A percentile compares a stretch with the other conserved stretches of the same genome.
Conservation (phyloP, 768 basidiomycete genomes). For the Pisolithus tinctorius region DNA sequence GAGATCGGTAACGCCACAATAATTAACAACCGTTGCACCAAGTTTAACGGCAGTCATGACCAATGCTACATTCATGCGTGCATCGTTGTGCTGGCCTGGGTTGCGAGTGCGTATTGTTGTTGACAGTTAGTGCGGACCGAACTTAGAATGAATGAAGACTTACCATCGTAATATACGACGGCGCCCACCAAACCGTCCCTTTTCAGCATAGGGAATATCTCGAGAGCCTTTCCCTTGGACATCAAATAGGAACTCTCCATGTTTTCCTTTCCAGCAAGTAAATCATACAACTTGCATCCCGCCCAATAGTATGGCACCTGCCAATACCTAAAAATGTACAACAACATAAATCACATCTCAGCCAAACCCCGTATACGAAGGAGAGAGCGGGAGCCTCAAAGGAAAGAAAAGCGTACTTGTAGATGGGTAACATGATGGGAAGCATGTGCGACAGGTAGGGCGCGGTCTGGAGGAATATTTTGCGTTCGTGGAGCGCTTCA, state of each 20-base stretch:
- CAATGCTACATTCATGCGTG: slow-evolving; percentile 95
- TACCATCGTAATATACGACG: slow-evolving; percentile 96
- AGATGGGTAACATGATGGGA: slow-evolving; percentile 95
- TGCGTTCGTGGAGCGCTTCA: slow-evolving; percentile 91
- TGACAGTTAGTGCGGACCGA: not conserved
- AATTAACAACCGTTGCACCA: slow-evolving; percentile 84
- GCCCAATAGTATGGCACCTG: slow-evolving; percentile 95
- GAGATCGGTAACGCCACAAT: slow-evolving; percentile 77
- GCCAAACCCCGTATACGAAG: not conserved
- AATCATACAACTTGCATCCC: slow-evolving; percentile 94
- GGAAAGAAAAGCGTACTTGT: slow-evolving; percentile 52
- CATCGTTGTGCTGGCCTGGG: slow-evolving; percentile 94
- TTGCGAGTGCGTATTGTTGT: not conserved
- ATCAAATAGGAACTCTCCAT: slow-evolving; percentile 95
- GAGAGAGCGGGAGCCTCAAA: not conserved
- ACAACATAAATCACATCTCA: not conserved
- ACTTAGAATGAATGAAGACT: slow-evolving; percentile 8
- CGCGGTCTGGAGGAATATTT: slow-evolving; percentile 91
- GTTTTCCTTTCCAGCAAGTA: slow-evolving; percentile 92
- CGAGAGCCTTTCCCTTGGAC: slow-evolving; percentile 88
- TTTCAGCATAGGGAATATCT: slow-evolving; percentile 96
- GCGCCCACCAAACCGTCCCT: slow-evolving; percentile 87
- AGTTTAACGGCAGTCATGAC: slow-evolving; percentile 92
- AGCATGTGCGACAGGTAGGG: slow-evolving; percentile 90
- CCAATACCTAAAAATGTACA: slow-evolving; percentile 60